phyloP scores from a whole-genome alignment of 2,329 filamentous ascomycete species.

The Lizonia empirigonia region DNA sequence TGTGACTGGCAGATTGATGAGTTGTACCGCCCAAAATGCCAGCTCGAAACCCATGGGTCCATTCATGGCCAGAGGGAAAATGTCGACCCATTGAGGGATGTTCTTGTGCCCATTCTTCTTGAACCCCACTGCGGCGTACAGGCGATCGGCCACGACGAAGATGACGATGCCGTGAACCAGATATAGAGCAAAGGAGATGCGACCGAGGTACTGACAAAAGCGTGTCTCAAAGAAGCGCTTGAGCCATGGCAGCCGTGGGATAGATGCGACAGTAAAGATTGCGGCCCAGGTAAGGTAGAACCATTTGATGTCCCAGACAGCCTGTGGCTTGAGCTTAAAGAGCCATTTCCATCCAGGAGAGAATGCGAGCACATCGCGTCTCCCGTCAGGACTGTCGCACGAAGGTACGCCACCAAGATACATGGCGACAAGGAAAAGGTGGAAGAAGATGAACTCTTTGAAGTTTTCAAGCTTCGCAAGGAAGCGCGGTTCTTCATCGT shows the following conservation, averaged over 20 bases:
- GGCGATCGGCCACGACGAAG: constrained; percentile 56
- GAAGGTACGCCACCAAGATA: constrained; percentile 68
- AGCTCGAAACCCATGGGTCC: constrained; percentile 64
- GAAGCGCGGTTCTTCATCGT: constrained; percentile 47
- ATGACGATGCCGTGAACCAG: constrained; percentile 61
- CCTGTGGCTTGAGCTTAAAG: constrained; percentile 67
- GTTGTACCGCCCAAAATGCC: constrained; percentile 63
- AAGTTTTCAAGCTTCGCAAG: constrained; percentile 62
- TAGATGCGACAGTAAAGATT: constrained; percentile 60
- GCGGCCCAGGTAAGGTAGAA: constrained; percentile 70
- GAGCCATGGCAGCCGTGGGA: constrained; percentile 61
- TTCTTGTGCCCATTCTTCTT: constrained; percentile 55
- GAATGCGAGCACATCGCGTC: constrained; percentile 57
- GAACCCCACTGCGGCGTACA: constrained; percentile 68
- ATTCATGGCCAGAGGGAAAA: constrained; percentile 58
- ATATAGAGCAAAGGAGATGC: constrained; percentile 64
- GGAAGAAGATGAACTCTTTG: constrained; percentile 45
- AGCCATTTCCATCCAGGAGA: constrained; percentile 67
- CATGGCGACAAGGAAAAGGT: constrained; percentile 55
- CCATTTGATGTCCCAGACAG: constrained; percentile 70
- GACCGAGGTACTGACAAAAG: constrained; percentile 61
- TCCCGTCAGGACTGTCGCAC: constrained; percentile 41
- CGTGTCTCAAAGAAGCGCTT: constrained; percentile 55
- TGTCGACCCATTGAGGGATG: constrained; percentile 64
- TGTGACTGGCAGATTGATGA: constrained; percentile 52